Conservation (phyloP, 805 yeast genomes). For the Candida ficus region DNA sequence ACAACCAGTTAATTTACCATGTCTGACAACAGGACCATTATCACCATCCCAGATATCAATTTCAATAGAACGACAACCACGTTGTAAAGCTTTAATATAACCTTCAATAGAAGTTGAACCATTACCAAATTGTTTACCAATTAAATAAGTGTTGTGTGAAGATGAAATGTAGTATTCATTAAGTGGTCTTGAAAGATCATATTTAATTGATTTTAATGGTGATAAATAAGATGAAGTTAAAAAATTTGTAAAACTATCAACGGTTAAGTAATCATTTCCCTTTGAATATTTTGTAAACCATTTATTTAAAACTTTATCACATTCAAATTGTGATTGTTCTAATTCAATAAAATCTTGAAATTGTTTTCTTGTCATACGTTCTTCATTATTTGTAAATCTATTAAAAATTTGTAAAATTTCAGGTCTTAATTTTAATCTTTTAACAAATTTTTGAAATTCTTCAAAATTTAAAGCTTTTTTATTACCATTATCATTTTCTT, state of each 20-base stretch:
- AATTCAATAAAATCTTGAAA: conserved; percentile 41
- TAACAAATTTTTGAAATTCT: conserved; percentile 74
- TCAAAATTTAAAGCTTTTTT: conserved; percentile 56
- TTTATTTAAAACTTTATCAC: conserved; percentile 26
- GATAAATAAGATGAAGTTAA: conserved; percentile 26
- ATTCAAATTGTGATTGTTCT: conserved; percentile 42
- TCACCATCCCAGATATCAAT: conserved; percentile 93
- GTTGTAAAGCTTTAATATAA: conserved; percentile 76
- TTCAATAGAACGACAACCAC: conserved; percentile 94
- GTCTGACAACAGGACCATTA: conserved; percentile 80
- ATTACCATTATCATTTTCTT: conserved; percentile 42
- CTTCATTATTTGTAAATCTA: conserved; percentile 21
- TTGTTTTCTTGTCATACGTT: conserved; percentile 23
- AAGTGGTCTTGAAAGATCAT: conserved; percentile 56
- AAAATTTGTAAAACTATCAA: conserved; percentile 23
- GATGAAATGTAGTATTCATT: conserved; percentile 88
- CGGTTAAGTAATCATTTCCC: conserved; percentile 5
- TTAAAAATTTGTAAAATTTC: conserved; percentile 56
- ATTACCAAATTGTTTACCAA: conserved; percentile 86
- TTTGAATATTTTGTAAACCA: conserved; percentile 35
- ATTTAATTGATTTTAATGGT: conserved; percentile 16
- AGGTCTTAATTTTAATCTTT: conserved; percentile 54
- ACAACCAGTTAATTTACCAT: conserved; percentile 82
- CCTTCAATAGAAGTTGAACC: conserved; percentile 79
- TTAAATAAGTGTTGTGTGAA: conserved; percentile 88